A percentile compares a stretch with the other conserved stretches of the same genome.
These are phyloP conservation scores for Talaromyces funiculosus DNA, from an alignment of 2,329 filamentous ascomycete genomes.

Conservation along the genomic window DNA sequence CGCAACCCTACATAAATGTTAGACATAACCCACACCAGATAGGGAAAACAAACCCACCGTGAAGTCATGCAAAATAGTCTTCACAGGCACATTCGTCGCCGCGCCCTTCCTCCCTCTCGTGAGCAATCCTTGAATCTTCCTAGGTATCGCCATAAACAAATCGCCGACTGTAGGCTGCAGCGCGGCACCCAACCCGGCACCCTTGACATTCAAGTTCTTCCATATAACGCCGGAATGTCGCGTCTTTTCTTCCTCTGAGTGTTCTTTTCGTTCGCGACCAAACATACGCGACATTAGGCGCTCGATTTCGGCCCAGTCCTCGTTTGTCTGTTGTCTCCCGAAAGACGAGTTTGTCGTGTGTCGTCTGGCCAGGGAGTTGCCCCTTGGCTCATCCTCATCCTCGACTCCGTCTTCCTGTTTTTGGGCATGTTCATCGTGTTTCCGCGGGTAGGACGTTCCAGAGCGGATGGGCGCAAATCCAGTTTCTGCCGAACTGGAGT, in stretches of 20 bases:
- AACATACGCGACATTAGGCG: conserved; percentile 66
- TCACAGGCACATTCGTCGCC: conserved; percentile 45
- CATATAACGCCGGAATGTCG: conserved; percentile 65
- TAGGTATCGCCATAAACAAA: conserved; percentile 47
- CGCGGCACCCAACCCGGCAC: conserved; percentile 61
- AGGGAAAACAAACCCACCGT: conserved; percentile 32
- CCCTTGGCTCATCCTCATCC: not conserved
- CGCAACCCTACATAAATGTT: conserved; percentile 30
- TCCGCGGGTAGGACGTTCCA: not conserved
- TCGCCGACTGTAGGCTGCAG: conserved; percentile 54
- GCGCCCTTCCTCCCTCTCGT: conserved; percentile 26
- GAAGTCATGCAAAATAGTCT: conserved; percentile 61
- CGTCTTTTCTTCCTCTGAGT: conserved; percentile 65
- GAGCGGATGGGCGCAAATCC: not conserved
- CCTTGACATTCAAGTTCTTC: conserved; percentile 64
- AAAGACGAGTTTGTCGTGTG: conserved; percentile 2
- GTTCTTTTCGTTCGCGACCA: conserved; percentile 56
- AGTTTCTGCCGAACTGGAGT: not conserved
- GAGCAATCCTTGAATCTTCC: conserved; percentile 44
- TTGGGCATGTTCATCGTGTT: not conserved
- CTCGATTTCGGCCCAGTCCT: conserved; percentile 29
- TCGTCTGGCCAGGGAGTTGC: not conserved
- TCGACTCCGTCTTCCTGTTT: not conserved
- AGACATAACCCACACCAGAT: not conserved
- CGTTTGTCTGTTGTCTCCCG: conserved; percentile 9